Conservation (phyloP, 2,329 filamentous ascomycete species). For the Alternaria consortialis region DNA sequence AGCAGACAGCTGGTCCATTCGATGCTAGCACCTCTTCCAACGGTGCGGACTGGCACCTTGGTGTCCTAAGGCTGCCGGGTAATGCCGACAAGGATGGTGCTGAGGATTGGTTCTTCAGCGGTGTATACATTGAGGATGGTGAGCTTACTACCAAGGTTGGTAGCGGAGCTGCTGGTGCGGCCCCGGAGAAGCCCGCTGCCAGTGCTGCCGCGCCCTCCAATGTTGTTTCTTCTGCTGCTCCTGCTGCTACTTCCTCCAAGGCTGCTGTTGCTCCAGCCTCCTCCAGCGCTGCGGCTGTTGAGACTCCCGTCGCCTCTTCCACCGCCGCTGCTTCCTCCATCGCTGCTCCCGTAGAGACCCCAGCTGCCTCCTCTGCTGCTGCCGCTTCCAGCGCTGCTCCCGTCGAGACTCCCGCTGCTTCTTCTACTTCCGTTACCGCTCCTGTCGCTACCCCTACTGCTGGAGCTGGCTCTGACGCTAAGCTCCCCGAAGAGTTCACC, state of each 20-base stretch:
- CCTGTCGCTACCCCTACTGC: constrained; percentile 19
- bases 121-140: constrained; percentile 74
- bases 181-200: constrained; percentile 4
- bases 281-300: background rate
- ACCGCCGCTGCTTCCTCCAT: background rate
- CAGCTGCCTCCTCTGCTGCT: constrained; percentile 11
- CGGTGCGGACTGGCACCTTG: constrained; percentile 76
- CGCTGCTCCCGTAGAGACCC: constrained; percentile 5
- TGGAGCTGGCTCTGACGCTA: constrained; percentile 23
- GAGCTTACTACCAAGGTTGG: constrained; percentile 45
- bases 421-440: constrained; percentile 14
- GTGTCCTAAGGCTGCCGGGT: constrained; percentile 71
- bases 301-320: constrained; percentile 4
- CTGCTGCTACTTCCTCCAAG: constrained; percentile 2
- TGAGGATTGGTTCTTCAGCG: constrained; percentile 78
- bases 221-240: background rate
- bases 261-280: background rate
- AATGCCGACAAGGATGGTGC: constrained; percentile 60
- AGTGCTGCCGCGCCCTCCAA: background rate
- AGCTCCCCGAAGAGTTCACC: constrained; percentile 37
- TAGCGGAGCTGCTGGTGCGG: constrained; percentile 25
- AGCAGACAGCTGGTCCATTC: constrained; percentile 67
- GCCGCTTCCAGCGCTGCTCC: constrained; percentile 9
- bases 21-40: constrained; percentile 69
- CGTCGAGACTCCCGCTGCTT: constrained; percentile 10